These are phyloP conservation scores for Omphalotus olearius DNA, from an alignment of 1,284 basidiomycete species.

Conservation along the genomic window DNA sequence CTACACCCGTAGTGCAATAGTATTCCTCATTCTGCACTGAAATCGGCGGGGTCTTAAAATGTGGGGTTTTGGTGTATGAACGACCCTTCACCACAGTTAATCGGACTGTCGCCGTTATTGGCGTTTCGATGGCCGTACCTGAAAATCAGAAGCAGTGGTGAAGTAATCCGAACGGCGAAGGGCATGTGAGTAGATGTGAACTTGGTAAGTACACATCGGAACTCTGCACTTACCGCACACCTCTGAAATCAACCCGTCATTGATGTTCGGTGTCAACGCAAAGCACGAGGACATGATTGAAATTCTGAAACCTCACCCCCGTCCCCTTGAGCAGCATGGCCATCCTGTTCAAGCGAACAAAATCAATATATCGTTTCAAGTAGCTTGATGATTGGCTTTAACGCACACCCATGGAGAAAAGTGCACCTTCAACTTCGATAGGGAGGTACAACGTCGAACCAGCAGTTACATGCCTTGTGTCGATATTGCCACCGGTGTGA, in stretches of 20 bases:
- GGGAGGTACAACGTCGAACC: constrained; percentile 55
- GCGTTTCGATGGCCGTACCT: constrained; percentile 63
- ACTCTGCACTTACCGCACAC: constrained; percentile 41
- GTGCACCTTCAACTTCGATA: constrained; percentile 53
- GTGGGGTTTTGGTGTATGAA: constrained; percentile 52
- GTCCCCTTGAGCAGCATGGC: constrained; percentile 63
- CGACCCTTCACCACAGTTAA: constrained; percentile 54
- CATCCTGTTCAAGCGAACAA: constrained; percentile 33
- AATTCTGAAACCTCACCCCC: constrained; percentile 40
- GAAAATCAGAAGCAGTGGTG: background rate
- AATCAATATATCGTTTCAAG: too few species aligned
- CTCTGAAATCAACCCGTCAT: constrained; percentile 28
- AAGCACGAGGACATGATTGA: background rate
- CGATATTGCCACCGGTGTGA: constrained; percentile 56
- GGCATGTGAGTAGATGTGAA: background rate
- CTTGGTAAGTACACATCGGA: background rate
- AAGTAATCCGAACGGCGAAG: background rate
- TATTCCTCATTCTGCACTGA: constrained; percentile 32
- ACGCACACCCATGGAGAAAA: constrained; percentile 58
- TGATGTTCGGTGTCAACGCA: constrained; percentile 3
- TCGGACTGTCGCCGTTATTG: constrained; percentile 51
- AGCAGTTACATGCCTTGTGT: constrained; percentile 49
- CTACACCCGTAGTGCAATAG: constrained; percentile 58
- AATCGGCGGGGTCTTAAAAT: constrained; percentile 36
- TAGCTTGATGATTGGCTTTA: too few species aligned